phyloP scores from a whole-genome alignment of 805 yeast genomes.

The Pichia heedii region DNA sequence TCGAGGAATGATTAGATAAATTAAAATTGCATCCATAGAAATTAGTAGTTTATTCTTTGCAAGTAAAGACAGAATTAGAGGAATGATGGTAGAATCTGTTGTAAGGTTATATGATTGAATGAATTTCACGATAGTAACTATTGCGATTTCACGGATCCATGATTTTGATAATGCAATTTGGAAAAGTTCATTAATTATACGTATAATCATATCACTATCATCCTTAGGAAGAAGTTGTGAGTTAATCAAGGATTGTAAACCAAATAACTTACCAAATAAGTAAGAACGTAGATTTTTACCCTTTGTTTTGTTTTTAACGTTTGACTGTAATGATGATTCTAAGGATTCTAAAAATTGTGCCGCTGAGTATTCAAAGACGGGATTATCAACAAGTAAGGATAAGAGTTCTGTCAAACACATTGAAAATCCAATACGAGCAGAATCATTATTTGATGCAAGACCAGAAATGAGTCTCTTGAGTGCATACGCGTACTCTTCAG shows the following conservation, averaged over 20 bases:
- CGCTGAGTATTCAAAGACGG: constrained; percentile 18
- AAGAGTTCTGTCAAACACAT: constrained; percentile 72
- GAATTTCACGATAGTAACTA: constrained; percentile 59
- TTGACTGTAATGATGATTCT: constrained; percentile 28
- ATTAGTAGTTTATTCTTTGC: constrained; percentile 47
- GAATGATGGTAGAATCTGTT: constrained; percentile 11
- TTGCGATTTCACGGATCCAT: constrained; percentile 80
- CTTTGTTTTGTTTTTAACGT: constrained; percentile 38
- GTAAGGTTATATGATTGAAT: constrained; percentile 22
- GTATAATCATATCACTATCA: constrained; percentile 18
- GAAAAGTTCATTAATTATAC: constrained; percentile 37
- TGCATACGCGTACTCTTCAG: constrained; percentile 74
- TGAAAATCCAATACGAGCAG: constrained; percentile 83
- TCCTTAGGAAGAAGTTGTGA: constrained; percentile 31
- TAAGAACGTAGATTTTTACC: constrained; percentile 79
- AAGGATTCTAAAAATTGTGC: constrained; percentile 26
- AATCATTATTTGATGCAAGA: constrained; percentile 68
- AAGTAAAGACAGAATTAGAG: constrained; percentile 30
- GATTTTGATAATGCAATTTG: constrained; percentile 56
- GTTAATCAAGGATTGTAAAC: constrained; percentile 65
- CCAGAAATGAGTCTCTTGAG: constrained; percentile 73
- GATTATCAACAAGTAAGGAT: constrained; percentile 22
- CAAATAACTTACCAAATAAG: constrained; percentile 78
- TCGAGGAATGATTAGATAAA: constrained; percentile 48
- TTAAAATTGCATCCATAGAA: constrained; percentile 73